Evolutionary conservation across 2,329 filamentous ascomycete genomes (phyloP).

Genomic region (Rosellinia necatrix): DNA sequence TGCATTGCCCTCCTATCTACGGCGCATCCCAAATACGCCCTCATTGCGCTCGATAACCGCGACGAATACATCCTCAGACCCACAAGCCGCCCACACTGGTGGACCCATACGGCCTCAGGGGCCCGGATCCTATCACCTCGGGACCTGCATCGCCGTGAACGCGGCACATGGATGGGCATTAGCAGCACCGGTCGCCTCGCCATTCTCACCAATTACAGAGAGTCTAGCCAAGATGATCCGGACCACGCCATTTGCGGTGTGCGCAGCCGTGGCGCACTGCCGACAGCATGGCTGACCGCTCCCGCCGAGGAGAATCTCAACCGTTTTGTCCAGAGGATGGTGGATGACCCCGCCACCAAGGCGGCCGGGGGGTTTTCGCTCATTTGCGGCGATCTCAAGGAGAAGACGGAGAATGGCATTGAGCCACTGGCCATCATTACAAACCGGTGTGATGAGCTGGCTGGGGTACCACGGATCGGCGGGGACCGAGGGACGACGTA

Average conservation of each 20-base stretch:
- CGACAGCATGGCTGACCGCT: constrained; percentile 64
- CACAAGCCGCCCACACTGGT: constrained; percentile 68
- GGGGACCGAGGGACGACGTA: constrained; percentile 57
- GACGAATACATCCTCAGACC: constrained; percentile 73
- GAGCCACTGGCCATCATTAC: constrained; percentile 65
- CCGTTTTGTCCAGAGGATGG: constrained; percentile 57
- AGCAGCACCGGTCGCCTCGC: constrained; percentile 64
- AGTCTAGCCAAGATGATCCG: constrained; percentile 54
- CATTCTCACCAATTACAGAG: constrained; percentile 70
- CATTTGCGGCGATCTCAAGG: constrained; percentile 64
- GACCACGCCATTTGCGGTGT: constrained; percentile 58
- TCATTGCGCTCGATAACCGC: constrained; percentile 78
- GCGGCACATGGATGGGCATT: constrained; percentile 70
- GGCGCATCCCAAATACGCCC: constrained; percentile 73
- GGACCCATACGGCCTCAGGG: constrained; percentile 53
- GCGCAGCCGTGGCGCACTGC: constrained; percentile 66
- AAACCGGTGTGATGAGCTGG: constrained; percentile 59
- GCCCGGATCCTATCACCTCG: constrained; percentile 60
- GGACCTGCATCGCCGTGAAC: constrained; percentile 64
- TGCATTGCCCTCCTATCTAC: constrained; percentile 80
- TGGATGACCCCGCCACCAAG: constrained; percentile 58
- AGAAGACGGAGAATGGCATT: constrained; percentile 37
- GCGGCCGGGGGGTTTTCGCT: constrained; percentile 70
- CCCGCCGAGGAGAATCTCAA: constrained; percentile 52
- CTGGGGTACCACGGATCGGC: constrained; percentile 62